Evolutionary conservation across 1,139 yeast species (phyloP), one percentile per base, ranked within the genome.

Genomic region (Pichia sp.): DNA sequence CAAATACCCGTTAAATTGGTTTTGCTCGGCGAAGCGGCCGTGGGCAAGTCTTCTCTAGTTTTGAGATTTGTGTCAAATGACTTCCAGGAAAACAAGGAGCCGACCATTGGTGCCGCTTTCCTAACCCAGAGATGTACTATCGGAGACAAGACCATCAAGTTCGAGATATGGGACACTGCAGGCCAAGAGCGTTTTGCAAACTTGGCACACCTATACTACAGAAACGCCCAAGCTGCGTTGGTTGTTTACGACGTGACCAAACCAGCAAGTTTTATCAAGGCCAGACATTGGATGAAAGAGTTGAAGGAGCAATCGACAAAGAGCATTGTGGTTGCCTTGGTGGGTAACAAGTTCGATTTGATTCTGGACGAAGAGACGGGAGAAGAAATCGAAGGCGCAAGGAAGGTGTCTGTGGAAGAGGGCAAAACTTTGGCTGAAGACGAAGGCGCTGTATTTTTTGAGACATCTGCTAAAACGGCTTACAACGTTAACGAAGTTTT

Each of bases 201-300:
- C 41, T 78, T 93, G 67, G 98, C 98, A 1, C 99, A 98, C 30
- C 88, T 93, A 96, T 93, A 93, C 72, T 93, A 93, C 75, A 82
- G 99, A 68, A 93, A 93, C 67, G 98, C 99, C n/a, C 98, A 93
- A 71, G 96, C 97, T 41, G 99, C 99, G 0, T 75, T 93, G 61
- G 97, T 93, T 10, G 98, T 93, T 8, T 93, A 93, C 69, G 99
- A 93, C 68, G 83, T 93, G 61, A 92, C 98, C 48, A 93, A 93
- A 69, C 97, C 98, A 1, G 95, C 96, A n/a, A 87, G 96, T 23
- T 92, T 93, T 66, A 88, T 93, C 66, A 92, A 93, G 72, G 99
- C 98, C n/a, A 85, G 98, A 65, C 97, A 92, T 72, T 93, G 99
- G 99, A 97, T 93, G 57, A 90, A 90, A 67, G 98, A 93, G 70